Conservation (phyloP, 345 rosid genomes). For the Brassica incana region DNA sequence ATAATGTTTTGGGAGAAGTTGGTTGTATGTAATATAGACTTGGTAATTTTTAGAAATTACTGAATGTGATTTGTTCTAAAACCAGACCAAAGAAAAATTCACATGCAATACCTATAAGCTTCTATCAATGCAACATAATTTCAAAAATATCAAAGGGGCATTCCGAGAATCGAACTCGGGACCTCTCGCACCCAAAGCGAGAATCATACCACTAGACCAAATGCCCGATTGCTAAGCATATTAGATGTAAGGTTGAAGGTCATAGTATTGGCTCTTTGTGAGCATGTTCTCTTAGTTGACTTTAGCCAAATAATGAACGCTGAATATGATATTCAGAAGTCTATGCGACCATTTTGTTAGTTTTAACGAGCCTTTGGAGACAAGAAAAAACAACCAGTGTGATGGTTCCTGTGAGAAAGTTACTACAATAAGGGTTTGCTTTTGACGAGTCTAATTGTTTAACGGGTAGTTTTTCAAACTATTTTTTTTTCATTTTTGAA, state of each 20-base stretch:
- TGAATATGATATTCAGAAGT: not conserved
- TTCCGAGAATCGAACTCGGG: not conserved
- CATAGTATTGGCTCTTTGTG: not conserved
- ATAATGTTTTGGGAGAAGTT: too few relatives aligned
- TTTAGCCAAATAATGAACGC: not conserved
- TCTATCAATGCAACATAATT: not conserved
- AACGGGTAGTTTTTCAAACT: too few relatives aligned
- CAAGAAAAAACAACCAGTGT: not conserved
- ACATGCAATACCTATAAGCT: too few relatives aligned
- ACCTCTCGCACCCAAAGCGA: not conserved
- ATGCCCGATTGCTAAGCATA: conserved; percentile 34
- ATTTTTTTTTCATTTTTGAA: not conserved
- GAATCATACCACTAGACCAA: conserved; percentile 86
- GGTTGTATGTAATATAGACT: too few relatives aligned
- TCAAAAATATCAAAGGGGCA: not conserved
- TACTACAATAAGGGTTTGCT: not conserved
- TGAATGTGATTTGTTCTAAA: too few relatives aligned
- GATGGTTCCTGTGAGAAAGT: not conserved
- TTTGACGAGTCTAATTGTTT: not conserved
- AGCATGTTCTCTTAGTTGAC: not conserved
- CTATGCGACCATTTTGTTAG: too few relatives aligned
- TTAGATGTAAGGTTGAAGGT: not conserved
- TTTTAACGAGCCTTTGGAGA: not conserved
- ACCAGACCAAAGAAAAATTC: not conserved
- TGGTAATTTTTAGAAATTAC: too few relatives aligned